Percentiles rank a stretch among this genome's conserved stretches.
Evolutionary conservation across 1,284 basidiomycete genomes (phyloP).

Genomic region (Boletus smithii): DNA sequence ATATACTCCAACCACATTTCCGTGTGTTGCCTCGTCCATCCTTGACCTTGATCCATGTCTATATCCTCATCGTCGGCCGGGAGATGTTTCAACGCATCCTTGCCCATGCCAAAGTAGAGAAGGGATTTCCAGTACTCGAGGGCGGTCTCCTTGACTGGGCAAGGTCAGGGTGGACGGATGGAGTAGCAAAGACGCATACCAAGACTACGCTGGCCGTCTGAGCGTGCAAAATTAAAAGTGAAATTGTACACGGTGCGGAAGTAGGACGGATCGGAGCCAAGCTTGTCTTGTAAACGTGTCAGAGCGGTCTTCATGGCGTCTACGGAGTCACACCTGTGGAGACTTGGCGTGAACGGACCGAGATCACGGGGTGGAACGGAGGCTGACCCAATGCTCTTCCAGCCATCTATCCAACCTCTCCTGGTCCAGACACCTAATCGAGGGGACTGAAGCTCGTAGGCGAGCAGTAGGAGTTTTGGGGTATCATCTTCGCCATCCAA

Average conservation of each 20-base stretch:
- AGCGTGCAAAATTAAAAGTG: slow-evolving; percentile 83
- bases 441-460: slow-evolving; percentile 73
- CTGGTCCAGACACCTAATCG: slow-evolving; percentile 73
- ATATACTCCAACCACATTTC: slow-evolving; percentile 86
- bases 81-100: slow-evolving; percentile 61
- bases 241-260: slow-evolving; percentile 88
- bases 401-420: slow-evolving; percentile 78
- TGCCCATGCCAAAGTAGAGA: slow-evolving; percentile 73
- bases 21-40: slow-evolving; percentile 68
- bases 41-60: slow-evolving; percentile 42
- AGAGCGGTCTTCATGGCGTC: slow-evolving; percentile 63
- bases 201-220: slow-evolving; percentile 73
- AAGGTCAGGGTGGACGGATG: slow-evolving; percentile 9
- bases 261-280: slow-evolving; percentile 68
- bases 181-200: slow-evolving; percentile 38
- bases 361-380: slow-evolving; percentile 3
- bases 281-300: slow-evolving; percentile 55
- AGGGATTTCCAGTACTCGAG: slow-evolving; percentile 84
- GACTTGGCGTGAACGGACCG: slow-evolving; percentile 7
- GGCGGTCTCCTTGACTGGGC: slow-evolving; percentile 66
- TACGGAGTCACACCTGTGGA: slow-evolving; percentile 67
- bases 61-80: slow-evolving; percentile 39
- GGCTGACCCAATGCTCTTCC: slow-evolving; percentile 65
- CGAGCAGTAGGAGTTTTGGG: slow-evolving; percentile 66
- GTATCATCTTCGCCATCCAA: slow-evolving; percentile 69